Conservation (phyloP, 768 basidiomycete species). For the Macrocybe gigantea region DNA sequence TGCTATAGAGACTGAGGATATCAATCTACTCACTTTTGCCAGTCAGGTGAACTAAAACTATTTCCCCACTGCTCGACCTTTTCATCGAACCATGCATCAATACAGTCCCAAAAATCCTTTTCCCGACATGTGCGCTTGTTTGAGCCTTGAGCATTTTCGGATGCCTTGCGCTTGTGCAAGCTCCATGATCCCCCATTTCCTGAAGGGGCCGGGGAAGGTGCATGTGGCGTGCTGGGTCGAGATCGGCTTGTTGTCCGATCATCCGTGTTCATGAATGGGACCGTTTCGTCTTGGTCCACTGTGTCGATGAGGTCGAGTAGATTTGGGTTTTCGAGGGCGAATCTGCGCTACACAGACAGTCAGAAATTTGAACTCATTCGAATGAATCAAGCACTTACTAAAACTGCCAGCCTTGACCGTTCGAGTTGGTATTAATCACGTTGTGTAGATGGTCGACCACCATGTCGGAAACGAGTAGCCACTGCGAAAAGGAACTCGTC, state of each 20-base stretch:
- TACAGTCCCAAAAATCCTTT: neutral
- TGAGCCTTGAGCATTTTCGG: neutral
- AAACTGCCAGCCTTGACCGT: neutral
- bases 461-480: neutral
- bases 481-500: neutral
- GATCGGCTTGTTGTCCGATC: too few relatives aligned
- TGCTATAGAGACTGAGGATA: neutral
- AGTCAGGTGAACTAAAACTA: neutral
- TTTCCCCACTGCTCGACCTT: neutral
- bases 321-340: neutral
- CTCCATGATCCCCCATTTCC: neutral
- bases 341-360: neutral
- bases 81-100: neutral
- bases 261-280: too few relatives aligned
- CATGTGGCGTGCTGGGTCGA: too few relatives aligned
- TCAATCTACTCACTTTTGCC: neutral
- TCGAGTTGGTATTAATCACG: neutral
- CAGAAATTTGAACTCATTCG: too few relatives aligned
- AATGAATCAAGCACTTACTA: neutral
- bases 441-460: neutral
- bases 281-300: neutral
- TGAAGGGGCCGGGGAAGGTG: neutral
- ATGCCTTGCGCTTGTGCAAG: neutral
- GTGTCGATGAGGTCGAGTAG: neutral
- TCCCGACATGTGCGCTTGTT: neutral